These are phyloP conservation scores for Torulaspora delbrueckii DNA, from an alignment of 805 yeast genomes.

Conservation along the genomic window DNA sequence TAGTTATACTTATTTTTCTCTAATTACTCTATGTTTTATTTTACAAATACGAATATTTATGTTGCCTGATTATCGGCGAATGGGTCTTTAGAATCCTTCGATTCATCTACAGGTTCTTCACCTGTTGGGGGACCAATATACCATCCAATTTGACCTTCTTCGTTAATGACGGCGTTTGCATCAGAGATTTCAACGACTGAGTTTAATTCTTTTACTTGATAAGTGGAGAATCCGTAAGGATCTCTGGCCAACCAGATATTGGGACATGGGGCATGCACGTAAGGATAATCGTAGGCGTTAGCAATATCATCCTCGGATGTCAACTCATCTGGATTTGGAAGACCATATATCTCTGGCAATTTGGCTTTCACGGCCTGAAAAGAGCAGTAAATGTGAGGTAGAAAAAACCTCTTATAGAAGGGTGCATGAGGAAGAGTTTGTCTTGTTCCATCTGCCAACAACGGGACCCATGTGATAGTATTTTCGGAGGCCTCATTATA, in stretches of 20 bases:
- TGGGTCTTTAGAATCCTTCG: conserved; percentile 4
- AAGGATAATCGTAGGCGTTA: conserved; percentile 75
- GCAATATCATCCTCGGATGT: conserved; percentile 38
- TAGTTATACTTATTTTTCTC: not conserved
- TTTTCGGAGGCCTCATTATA: conserved; percentile 20
- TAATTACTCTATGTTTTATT: not conserved
- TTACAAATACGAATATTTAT: not conserved
- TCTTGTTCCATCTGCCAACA: conserved; percentile 60
- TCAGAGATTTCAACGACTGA: conserved; percentile 61
- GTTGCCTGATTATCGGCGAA: conserved; percentile 2
- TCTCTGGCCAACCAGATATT: conserved; percentile 91
- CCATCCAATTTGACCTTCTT: conserved; percentile 46
- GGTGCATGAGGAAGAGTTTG: conserved; percentile 36
- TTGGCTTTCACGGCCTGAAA: conserved; percentile 45
- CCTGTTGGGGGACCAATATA: conserved; percentile 48
- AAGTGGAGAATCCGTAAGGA: conserved; percentile 71
- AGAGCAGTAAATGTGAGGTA: conserved; percentile 51
- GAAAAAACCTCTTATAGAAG: conserved; percentile 45
- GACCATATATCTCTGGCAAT: conserved; percentile 57
- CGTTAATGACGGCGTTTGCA: conserved; percentile 56
- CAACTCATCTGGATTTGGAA: conserved; percentile 42
- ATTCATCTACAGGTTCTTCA: conserved; percentile 12
- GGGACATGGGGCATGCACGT: conserved; percentile 62
- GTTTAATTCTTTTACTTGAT: conserved; percentile 51
- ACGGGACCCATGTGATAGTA: conserved; percentile 42